Percentiles rank a stretch among this genome's conserved stretches.
These are phyloP conservation scores for Heliamphora ciliata DNA, from an alignment of 179 eudicot genomes.

Conservation along the genomic window DNA sequence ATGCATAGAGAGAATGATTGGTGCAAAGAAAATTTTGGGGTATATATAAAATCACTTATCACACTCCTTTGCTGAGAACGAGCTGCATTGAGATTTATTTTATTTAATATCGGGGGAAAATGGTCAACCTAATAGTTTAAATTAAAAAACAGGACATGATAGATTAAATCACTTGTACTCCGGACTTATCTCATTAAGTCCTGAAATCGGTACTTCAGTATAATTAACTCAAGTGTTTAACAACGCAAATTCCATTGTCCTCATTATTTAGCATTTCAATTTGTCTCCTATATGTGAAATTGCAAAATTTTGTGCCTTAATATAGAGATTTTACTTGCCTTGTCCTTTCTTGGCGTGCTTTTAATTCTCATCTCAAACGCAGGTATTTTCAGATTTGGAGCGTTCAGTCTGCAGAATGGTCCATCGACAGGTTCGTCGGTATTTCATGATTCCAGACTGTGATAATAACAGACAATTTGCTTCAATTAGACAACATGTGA, in stretches of 20 bases:
- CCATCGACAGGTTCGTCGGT: conserved; percentile 65
- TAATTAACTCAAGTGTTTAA: no score
- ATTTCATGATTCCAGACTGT: neutral
- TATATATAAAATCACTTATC: no score
- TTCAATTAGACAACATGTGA: neutral
- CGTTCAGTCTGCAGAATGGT: conserved; percentile 93
- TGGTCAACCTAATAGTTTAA: no score
- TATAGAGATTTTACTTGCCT: neutral
- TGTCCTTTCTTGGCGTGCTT: neutral
- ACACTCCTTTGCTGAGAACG: no score
- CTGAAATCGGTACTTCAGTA: no score
- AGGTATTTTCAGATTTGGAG: conserved; percentile 93
- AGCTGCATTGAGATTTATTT: no score
- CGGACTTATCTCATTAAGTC: no score
- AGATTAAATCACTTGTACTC: no score
- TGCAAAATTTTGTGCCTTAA: neutral
- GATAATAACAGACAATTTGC: neutral
- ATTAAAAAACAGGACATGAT: no score
- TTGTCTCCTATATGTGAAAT: neutral
- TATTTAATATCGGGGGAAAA: no score
- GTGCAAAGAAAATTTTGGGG: no score
- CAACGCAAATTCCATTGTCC: neutral
- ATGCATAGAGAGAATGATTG: no score
- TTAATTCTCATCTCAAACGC: conserved; percentile 17
- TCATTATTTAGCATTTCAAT: neutral